Conservation (phyloP, 345 rosid species). For the Linum lewisii region DNA sequence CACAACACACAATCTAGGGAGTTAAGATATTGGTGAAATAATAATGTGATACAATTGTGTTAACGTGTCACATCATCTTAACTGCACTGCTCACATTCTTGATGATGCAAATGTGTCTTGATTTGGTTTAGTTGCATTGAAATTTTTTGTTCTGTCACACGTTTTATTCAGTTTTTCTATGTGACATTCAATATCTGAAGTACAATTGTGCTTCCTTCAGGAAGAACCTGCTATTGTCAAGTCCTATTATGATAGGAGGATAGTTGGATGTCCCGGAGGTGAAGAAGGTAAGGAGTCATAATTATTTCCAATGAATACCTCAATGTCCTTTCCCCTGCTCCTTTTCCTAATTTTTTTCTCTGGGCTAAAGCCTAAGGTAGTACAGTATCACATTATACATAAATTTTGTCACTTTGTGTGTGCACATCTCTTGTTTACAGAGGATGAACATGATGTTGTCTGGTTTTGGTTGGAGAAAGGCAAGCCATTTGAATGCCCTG, state of each 20-base stretch:
- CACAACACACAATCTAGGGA: too few relatives aligned
- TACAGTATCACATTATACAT: not conserved
- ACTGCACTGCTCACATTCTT: not conserved
- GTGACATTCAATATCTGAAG: not conserved
- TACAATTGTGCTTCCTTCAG: conserved; percentile 15
- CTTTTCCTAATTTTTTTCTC: too few relatives aligned
- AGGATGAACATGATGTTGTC: conserved; percentile 92
- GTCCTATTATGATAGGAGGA: conserved; percentile 73
- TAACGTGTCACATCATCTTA: too few relatives aligned
- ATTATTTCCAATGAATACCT: not conserved
- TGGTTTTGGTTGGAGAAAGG: conserved; percentile 98
- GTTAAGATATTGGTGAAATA: too few relatives aligned
- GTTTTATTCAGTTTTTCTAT: too few relatives aligned
- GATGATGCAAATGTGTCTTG: not conserved
- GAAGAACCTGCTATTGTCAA: conserved; percentile 65
- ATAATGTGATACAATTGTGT: too few relatives aligned
- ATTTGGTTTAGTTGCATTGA: not conserved
- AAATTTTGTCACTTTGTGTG: not conserved
- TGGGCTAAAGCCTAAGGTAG: not conserved
- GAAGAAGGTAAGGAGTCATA: conserved; percentile 47
- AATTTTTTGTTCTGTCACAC: not conserved
- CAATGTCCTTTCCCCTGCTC: not conserved
- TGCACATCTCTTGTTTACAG: conserved; percentile 26
- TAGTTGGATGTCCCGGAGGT: conserved; percentile 84
- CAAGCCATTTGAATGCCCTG: conserved; percentile 74